Conservation (phyloP, 345 rosid genomes). For the Euclidium syriacum region DNA sequence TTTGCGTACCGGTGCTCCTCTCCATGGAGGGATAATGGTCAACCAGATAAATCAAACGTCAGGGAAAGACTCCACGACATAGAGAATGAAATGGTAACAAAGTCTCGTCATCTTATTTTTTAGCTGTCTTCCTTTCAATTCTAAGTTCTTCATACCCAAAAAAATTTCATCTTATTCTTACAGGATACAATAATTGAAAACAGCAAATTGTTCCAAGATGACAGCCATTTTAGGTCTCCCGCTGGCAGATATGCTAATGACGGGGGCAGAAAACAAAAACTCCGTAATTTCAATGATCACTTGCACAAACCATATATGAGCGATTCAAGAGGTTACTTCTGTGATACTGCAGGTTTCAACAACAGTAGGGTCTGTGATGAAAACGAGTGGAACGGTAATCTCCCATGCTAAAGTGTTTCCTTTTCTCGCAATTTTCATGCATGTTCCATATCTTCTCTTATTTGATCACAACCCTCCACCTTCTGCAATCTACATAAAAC, state of each 20-base stretch:
- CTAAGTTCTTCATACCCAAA: not conserved
- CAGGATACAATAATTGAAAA: slow-evolving; percentile 56
- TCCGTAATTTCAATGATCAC: slow-evolving; percentile 24
- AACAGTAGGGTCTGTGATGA: slow-evolving; percentile 15
- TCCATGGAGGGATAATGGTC: slow-evolving; percentile 39
- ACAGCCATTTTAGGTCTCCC: slow-evolving; percentile 31
- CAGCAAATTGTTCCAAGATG: slow-evolving; percentile 32
- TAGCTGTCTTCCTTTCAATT: slow-evolving; percentile 1
- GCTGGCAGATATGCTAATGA: slow-evolving; percentile 24
- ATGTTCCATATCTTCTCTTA: not conserved
- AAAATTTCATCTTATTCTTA: slow-evolving; percentile 1
- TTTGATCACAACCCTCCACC: slow-evolving; percentile 2
- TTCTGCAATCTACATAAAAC: not conserved
- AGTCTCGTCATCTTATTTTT: slow-evolving; percentile 8
- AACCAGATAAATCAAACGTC: slow-evolving; percentile 28
- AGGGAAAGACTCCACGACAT: slow-evolving; percentile 30
- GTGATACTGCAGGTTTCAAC: slow-evolving; percentile 17
- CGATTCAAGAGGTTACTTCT: slow-evolving; percentile 33
- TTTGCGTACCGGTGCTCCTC: slow-evolving; percentile 28
- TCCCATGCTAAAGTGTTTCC: not conserved
- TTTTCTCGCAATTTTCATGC: slow-evolving; percentile 7
- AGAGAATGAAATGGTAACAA: slow-evolving; percentile 50
- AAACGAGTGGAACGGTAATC: slow-evolving; percentile 51
- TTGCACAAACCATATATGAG: slow-evolving; percentile 27
- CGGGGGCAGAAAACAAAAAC: slow-evolving; percentile 27